Conservation (phyloP, 352 stramenopile species). For the Pythium dissotocum region DNA sequence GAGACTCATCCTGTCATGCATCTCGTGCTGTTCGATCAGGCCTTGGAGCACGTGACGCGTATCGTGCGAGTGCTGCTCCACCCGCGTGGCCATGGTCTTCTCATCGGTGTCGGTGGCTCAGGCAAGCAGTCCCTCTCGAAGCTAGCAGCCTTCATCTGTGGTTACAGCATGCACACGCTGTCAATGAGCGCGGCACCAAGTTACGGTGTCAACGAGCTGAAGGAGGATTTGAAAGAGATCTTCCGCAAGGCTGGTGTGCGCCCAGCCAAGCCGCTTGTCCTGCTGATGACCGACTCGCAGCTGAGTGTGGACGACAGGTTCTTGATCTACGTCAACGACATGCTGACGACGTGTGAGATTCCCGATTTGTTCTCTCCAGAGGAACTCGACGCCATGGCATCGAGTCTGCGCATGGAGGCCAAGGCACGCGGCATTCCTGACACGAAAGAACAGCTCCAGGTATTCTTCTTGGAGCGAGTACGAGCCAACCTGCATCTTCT, state of each 20-base stretch:
- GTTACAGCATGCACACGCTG: constrained; percentile 68
- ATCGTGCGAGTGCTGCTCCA: constrained; percentile 86
- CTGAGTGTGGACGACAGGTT: constrained; percentile 82
- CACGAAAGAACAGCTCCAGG: constrained; percentile 88
- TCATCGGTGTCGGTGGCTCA: constrained; percentile 83
- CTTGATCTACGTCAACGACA: constrained; percentile 85
- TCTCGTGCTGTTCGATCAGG: constrained; percentile 91
- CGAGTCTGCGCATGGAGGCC: constrained; percentile 71
- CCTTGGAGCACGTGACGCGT: constrained; percentile 86
- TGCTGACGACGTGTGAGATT: constrained; percentile 77
- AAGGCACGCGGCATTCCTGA: constrained; percentile 87
- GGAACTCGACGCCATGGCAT: constrained; percentile 88
- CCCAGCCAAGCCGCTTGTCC: constrained; percentile 81
- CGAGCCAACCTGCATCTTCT: constrained; percentile 86
- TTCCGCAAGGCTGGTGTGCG: constrained; percentile 87
- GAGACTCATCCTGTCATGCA: constrained; percentile 93
- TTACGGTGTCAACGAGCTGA: constrained; percentile 81
- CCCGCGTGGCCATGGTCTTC: constrained; percentile 76
- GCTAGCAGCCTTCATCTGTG: constrained; percentile 87
- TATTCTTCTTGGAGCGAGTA: constrained; percentile 91
- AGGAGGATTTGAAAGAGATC: constrained; percentile 89
- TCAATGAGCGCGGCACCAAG: constrained; percentile 49
- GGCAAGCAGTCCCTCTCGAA: constrained; percentile 92
- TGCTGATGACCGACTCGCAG: constrained; percentile 90
- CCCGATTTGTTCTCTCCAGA: constrained; percentile 85